Conservation (phyloP, 305 asterid species). For the Fraxinus dipetala region DNA sequence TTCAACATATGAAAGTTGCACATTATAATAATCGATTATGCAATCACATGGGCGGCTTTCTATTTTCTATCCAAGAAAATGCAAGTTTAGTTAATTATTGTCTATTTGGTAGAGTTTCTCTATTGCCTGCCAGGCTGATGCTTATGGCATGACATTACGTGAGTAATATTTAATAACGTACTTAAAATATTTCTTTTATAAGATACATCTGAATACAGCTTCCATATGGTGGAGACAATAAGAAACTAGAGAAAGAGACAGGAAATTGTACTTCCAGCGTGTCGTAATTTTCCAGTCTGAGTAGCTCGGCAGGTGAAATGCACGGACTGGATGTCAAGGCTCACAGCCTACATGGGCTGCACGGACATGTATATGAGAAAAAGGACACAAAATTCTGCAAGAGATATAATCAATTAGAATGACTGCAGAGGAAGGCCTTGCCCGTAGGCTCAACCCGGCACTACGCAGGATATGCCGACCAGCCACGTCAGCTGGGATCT, state of each 20-base stretch:
- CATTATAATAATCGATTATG: neutral
- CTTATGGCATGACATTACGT: neutral
- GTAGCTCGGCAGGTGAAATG: neutral
- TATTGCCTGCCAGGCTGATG: neutral
- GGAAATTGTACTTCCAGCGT: neutral
- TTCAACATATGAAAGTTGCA: neutral
- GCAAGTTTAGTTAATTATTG: neutral
- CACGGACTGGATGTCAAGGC: neutral
- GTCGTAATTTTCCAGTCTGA: neutral
- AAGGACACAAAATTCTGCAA: neutral
- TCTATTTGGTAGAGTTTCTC: neutral
- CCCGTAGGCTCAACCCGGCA: too few relatives aligned
- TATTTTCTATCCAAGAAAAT: neutral
- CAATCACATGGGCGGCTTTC: neutral
- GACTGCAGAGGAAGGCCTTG: too few relatives aligned
- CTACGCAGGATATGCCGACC: too few relatives aligned
- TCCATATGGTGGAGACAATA: neutral
- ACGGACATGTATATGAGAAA: neutral
- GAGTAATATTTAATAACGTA: neutral
- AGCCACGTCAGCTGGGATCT: too few relatives aligned
- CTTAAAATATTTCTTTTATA: neutral
- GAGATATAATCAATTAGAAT: too few relatives aligned
- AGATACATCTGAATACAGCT: neutral
- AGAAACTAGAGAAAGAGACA: neutral
- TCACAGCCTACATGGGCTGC: neutral